Percentiles rank a stretch among this genome's conserved stretches.
Conservation (phyloP, 768 basidiomycete species). For the Russula griseocarnosa region DNA sequence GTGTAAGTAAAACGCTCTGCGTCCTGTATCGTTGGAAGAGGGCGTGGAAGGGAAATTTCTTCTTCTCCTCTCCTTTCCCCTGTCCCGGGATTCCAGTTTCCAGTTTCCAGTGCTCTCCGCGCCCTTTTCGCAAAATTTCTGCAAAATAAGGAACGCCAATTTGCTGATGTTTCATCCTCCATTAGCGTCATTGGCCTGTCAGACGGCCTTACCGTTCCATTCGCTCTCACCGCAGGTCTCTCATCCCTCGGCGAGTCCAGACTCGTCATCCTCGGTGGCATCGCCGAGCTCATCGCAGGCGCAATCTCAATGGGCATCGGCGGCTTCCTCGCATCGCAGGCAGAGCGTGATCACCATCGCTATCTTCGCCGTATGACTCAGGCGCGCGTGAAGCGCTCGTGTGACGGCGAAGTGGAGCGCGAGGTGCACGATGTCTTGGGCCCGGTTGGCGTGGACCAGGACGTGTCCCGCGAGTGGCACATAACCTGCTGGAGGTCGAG, state of each 20-base stretch:
- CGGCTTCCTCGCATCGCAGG: constrained; percentile 94
- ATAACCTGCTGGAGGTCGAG: constrained; percentile 66
- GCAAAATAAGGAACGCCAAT: not conserved
- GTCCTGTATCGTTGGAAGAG: not conserved
- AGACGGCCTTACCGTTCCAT: constrained; percentile 87
- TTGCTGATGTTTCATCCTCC: not conserved
- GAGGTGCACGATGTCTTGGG: constrained; percentile 87
- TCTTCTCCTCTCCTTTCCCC: too few relatives aligned
- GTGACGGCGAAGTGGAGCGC: constrained; percentile 93
- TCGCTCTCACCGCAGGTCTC: constrained; percentile 85
- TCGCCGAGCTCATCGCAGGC: constrained; percentile 95
- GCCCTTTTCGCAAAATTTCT: constrained; percentile 15
- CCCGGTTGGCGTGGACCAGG: constrained; percentile 85
- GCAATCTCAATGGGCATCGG: constrained; percentile 99
- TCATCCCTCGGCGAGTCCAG: constrained; percentile 84
- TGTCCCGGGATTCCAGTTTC: not conserved
- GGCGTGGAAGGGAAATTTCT: not conserved
- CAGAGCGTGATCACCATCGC: constrained; percentile 92
- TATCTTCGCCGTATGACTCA: constrained; percentile 72
- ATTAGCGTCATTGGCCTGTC: constrained; percentile 82
- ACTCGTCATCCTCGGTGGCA: constrained; percentile 90
- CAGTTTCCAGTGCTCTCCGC: not conserved
- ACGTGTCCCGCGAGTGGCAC: constrained; percentile 75
- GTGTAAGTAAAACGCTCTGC: constrained; percentile 50
- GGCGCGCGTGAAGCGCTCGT: constrained; percentile 81